phyloP scores from a whole-genome alignment of 2,329 filamentous ascomycete genomes.

The Alternaria burnsii region DNA sequence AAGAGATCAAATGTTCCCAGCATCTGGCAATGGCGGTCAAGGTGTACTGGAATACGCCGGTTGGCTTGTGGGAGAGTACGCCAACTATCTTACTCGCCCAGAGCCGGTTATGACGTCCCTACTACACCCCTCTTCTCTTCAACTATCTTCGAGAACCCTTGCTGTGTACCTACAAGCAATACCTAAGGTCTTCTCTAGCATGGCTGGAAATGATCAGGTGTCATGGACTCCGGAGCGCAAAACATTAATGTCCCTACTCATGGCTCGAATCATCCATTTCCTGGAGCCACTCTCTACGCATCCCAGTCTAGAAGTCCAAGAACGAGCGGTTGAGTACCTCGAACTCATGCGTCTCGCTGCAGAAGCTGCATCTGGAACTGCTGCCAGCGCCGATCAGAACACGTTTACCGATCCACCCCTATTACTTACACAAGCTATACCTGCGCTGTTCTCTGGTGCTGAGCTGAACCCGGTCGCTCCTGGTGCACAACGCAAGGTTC shows the following conservation, averaged over 20 bases:
- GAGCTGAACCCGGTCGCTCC: slow-evolving; percentile 90
- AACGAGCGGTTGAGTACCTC: slow-evolving; percentile 89
- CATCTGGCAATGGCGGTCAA: slow-evolving; percentile 59
- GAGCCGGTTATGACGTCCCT: slow-evolving; percentile 77
- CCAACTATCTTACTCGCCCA: slow-evolving; percentile 73
- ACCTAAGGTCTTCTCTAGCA: slow-evolving; percentile 81
- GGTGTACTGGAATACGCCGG: slow-evolving; percentile 78
- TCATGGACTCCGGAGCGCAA: slow-evolving; percentile 78
- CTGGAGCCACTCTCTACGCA: slow-evolving; percentile 81
- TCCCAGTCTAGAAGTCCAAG: slow-evolving; percentile 91
- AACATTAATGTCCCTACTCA: slow-evolving; percentile 76
- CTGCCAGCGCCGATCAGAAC: slow-evolving; percentile 63
- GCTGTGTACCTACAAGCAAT: slow-evolving; percentile 83
- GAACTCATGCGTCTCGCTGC: slow-evolving; percentile 87
- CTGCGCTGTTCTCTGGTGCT: slow-evolving; percentile 83
- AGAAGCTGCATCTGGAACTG: slow-evolving; percentile 78
- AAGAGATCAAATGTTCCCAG: slow-evolving; percentile 65
- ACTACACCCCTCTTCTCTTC: slow-evolving; percentile 70
- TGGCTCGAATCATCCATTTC: slow-evolving; percentile 82
- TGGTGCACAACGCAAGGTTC: slow-evolving; percentile 86
- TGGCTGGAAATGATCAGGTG: slow-evolving; percentile 71
- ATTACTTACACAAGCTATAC: slow-evolving; percentile 88
- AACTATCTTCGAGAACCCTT: slow-evolving; percentile 71
- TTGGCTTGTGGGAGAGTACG: slow-evolving; percentile 91
- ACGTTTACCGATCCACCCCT: slow-evolving; percentile 80